Percentiles rank a stretch among this genome's conserved stretches.
phyloP scores from a whole-genome alignment of 805 yeast species.

The Metschnikowia gruessii region DNA sequence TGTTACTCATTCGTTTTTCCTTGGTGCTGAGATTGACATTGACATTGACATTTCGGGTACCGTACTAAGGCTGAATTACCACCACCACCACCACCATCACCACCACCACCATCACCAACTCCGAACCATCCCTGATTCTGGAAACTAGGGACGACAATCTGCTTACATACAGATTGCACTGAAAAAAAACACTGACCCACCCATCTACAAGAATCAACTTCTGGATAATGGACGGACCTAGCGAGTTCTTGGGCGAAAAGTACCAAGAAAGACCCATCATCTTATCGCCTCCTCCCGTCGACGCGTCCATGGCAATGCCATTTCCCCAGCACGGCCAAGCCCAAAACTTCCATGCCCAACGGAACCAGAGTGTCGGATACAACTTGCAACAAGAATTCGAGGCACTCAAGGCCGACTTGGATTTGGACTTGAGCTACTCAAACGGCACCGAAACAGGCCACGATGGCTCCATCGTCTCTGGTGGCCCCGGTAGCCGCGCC shows the following conservation, averaged over 20 bases:
- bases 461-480: too few species aligned
- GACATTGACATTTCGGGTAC: too few species aligned
- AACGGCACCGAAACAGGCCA: constrained; percentile 4
- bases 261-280: constrained; percentile 36
- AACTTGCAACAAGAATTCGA: constrained; percentile 47
- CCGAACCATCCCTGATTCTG: constrained; percentile 6
- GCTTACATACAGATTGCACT: not conserved
- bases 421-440: constrained; percentile 37
- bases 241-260: constrained; percentile 7
- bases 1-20: too few species aligned
- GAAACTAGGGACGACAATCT: constrained; percentile 6
- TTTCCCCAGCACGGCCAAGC: not conserved
- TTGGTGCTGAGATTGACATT: too few species aligned
- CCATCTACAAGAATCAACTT: too few species aligned
- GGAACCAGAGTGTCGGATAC: constrained; percentile 45
- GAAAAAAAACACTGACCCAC: not conserved
- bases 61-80: too few species aligned
- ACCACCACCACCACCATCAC: too few species aligned
- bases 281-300: constrained; percentile 39
- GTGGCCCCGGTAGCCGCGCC: too few species aligned
- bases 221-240: not conserved
- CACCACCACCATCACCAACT: too few species aligned
- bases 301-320: not conserved
- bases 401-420: constrained; percentile 45
- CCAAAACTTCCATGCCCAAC: constrained; percentile 11